These are phyloP conservation scores for Dentipellis sp. DNA, from an alignment of 768 basidiomycete genomes.

Conservation along the genomic window DNA sequence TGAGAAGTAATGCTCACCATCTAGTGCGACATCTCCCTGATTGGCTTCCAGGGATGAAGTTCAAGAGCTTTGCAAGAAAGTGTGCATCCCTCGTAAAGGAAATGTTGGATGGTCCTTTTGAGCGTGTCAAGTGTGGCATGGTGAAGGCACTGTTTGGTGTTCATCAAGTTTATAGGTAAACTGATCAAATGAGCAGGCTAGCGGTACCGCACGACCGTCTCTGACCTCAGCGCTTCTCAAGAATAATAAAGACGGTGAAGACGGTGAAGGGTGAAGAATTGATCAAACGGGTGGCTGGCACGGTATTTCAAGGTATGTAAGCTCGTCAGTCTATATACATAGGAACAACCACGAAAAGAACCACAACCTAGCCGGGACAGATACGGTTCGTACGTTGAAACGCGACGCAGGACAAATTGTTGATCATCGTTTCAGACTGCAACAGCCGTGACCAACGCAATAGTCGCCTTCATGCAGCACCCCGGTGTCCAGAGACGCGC, in stretches of 20 bases:
- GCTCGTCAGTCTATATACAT: neutral
- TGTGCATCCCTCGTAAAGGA: neutral
- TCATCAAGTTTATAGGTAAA: neutral
- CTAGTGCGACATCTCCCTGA: neutral
- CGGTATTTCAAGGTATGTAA: neutral
- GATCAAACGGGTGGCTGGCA: neutral
- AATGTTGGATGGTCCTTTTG: neutral
- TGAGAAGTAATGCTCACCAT: neutral
- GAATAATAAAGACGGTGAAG: neutral
- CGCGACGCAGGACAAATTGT: neutral
- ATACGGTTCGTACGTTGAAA: neutral
- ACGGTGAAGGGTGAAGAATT: neutral
- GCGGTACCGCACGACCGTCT: neutral
- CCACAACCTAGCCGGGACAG: neutral
- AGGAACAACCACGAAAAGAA: neutral
- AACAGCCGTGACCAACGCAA: neutral
- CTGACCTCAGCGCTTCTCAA: neutral
- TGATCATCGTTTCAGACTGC: neutral
- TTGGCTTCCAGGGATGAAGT: neutral
- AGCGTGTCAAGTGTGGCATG: neutral
- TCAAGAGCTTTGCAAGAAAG: neutral
- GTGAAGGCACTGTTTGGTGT: neutral
- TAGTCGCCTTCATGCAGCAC: neutral
- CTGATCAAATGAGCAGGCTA: neutral
- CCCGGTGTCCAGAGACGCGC: slow-evolving; percentile 5